Evolutionary conservation across 2,329 filamentous ascomycete species (phyloP), one percentile per base, ranked within the genome.

Genomic region (Talaromyces sp.): DNA sequence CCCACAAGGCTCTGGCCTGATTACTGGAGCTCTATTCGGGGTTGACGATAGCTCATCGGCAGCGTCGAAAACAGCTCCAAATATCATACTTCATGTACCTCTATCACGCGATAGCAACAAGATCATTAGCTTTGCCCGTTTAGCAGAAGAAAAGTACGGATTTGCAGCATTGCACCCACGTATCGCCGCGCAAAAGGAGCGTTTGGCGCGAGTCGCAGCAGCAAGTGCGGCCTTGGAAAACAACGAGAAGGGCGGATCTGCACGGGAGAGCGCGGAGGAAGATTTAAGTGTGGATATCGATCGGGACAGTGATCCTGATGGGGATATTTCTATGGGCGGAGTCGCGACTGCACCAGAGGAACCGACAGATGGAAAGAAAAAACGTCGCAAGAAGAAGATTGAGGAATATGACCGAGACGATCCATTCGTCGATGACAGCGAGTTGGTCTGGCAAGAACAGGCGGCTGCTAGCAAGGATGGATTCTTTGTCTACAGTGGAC

Each of bases 401-500:
- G 86, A 88, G 68, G 85, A 87, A 64, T 88, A 88, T 69, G 85
- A 88, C 70, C 85, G 86, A 63, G 85, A 87, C 60, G 86, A 88
- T 67, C 85, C 86, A 50, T 88, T 88, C 70, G 86, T 88, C 62
- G 95, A 99, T 71, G 95, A 99, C 73, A 96, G 92, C 1, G 95
- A 99, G 75, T 77, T 97, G 72, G 83, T 96, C 0, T 98, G 93
- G 93, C 92, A 98, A 76, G 92, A 96, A 71, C 91, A 96, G 73
- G 93, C 93, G 6, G 92, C 93, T 4, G 93, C 95, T 54, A 93
- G 91, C 68, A 91, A 93, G 69, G 95, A 98, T 73, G 95, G 95
- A 1, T 99, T 98, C 80, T 99, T 98, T 74, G 95, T 99, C 1
- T 99, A 97, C 77, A 96, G 91, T 65, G 95, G 95, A 3, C 93